Evolutionary conservation across 2,329 filamentous ascomycete species (phyloP), one percentile per base, ranked within the genome.

Genomic region (Sarocladiaceae sp.): DNA sequence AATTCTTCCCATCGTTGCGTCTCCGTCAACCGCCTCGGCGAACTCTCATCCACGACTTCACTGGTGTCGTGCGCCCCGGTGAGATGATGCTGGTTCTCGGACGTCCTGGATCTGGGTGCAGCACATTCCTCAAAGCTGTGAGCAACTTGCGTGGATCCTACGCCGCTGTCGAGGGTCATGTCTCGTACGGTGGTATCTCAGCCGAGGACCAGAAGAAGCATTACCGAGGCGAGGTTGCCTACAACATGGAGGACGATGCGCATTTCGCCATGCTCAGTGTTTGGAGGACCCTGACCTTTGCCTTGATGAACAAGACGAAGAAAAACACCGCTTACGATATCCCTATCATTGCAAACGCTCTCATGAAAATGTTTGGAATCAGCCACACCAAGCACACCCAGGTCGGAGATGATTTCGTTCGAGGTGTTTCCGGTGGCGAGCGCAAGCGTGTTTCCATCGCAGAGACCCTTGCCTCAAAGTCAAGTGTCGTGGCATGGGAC

Each of bases 321-420:
- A 85, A 83, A 60, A 69, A 78, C 39, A 77, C 79, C 32, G 74
- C 72, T 37, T 69, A 66, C 3, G 76, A 82, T 39, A 84, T 88
- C 19, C 78, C 80, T 1, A 64, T 85, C 45, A 82, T 90, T 45
- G 77, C 85, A 15, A 74, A 81, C 43, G 81, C 83, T 0, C 65
- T 91, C 35, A 64, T 89, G 58, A 83, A 80, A 55, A 88, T 90
- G 69, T 90, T 91, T 52, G 84, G 83, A 9, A 89, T 91, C 45
- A 72, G 70, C 11, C 86, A 91, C 55, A 89, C 85, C 1, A 80
- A 76, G 54, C 73, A 85, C 54, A 91, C 87, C 0, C 69, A 79
- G 1, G 84, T 91, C 2, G 87, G 87, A n/a, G 80, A 90, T 55
- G 80, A 83, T 49, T 74, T 66, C 54, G 74, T 82, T 6, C 77